phyloP scores from a whole-genome alignment of 495 filamentous ascomycete genomes.

The Podospora appendiculata region DNA sequence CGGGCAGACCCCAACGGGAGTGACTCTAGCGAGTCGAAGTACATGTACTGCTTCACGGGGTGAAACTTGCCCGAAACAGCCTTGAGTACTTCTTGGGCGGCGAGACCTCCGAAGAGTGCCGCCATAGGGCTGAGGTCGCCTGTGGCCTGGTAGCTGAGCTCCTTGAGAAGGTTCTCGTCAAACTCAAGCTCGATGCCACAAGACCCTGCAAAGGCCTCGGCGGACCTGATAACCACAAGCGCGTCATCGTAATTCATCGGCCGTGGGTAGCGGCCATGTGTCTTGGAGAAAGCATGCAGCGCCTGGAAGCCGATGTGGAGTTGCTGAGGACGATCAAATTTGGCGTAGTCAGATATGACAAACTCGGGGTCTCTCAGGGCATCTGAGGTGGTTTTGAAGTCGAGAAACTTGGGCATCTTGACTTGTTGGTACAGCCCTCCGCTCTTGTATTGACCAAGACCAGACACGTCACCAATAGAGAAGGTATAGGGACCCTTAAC shows the following conservation, averaged over 20 bases:
- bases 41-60: conserved; percentile 87
- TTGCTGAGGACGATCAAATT: conserved; percentile 88
- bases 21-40: conserved; percentile 96
- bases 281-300: conserved; percentile 71
- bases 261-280: conserved; percentile 65
- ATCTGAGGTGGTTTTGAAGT: conserved; percentile 72
- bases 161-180: conserved; percentile 85
- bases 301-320: conserved; percentile 92
- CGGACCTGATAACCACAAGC: conserved; percentile 61
- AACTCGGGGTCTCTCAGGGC: conserved; percentile 82
- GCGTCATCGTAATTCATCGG: conserved; percentile 84
- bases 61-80: conserved; percentile 96
- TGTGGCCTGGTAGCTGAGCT: conserved; percentile 91
- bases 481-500: conserved; percentile 97
- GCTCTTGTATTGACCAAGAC: conserved; percentile 72
- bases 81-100: conserved; percentile 94
- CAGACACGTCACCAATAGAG: conserved; percentile 88
- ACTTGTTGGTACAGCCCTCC: conserved; percentile 91
- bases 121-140: conserved; percentile 89
- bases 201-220: conserved; percentile 60
- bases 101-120: conserved; percentile 90
- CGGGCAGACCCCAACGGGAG: conserved; percentile 65
- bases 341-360: conserved; percentile 90
- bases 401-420: conserved; percentile 92
- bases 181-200: conserved; percentile 69